phyloP scores from a whole-genome alignment of 1,284 basidiomycete genomes.

The Trichosporon coremiiforme region DNA sequence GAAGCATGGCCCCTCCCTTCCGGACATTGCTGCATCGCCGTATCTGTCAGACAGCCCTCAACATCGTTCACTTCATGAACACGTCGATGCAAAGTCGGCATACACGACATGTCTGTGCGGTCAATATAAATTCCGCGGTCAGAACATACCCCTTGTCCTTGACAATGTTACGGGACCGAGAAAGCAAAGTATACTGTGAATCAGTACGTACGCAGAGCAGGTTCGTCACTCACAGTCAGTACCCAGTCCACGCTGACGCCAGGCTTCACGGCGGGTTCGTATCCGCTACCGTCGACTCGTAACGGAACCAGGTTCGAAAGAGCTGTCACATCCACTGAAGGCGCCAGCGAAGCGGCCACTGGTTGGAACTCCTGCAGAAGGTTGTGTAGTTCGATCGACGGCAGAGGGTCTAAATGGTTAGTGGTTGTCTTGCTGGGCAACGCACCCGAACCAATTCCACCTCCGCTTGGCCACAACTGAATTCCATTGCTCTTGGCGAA shows the following conservation, averaged over 20 bases:
- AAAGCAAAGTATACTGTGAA: constrained; percentile 50
- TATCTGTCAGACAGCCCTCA: too few relatives aligned
- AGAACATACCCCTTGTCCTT: constrained; percentile 52
- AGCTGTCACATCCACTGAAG: constrained; percentile 7
- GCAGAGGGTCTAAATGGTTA: constrained; percentile 48
- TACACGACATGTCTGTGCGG: constrained; percentile 4
- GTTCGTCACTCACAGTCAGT: constrained; percentile 45
- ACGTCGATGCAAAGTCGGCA: constrained; percentile 8
- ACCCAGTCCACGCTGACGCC: constrained; percentile 51
- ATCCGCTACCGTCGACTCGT: constrained; percentile 37
- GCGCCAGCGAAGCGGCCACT: constrained; percentile 28
- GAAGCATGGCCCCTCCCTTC: too few relatives aligned
- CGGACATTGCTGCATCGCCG: too few relatives aligned
- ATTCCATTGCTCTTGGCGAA: constrained; percentile 48
- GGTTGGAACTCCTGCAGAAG: constrained; percentile 50
- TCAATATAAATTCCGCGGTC: neutral
- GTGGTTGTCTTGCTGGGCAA: constrained; percentile 2
- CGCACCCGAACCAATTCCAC: constrained; percentile 52
- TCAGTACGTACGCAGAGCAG: neutral
- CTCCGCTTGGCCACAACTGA: constrained; percentile 54
- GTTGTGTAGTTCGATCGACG: constrained; percentile 53
- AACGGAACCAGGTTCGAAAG: constrained; percentile 34
- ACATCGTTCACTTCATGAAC: neutral
- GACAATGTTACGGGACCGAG: constrained; percentile 52
- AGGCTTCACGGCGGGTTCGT: constrained; percentile 27